Evolutionary conservation across 129 eudicot species (phyloP), one percentile per base, ranked within the genome.

Genomic region (Rutidosis leptorrhynchoides): DNA sequence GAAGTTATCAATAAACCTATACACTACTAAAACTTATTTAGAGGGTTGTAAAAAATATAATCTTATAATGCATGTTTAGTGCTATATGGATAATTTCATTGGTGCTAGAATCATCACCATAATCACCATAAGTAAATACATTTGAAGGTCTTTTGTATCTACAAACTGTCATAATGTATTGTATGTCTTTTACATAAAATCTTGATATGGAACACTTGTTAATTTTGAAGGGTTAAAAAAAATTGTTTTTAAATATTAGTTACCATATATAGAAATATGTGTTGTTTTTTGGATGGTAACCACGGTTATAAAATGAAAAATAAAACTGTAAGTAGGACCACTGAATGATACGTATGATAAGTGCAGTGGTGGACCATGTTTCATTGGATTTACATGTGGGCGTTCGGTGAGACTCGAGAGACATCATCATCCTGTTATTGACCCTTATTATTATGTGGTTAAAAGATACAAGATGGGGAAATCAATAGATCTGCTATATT

Each of bases 351-450:
- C n/a, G n/a, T n/a, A n/a, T n/a, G n/a, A n/a, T n/a, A n/a, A n/a
- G n/a, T n/a, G n/a, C 67, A 48, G 69, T 58, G 74, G 74, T 67
- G 79, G 74, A 59, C 74, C 79, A 23, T 75, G 33, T 67, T 59
- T 35, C 3, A 49, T 75, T 75, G 64, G 74, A 59, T 49, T 75
- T 68, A 67, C 79, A 75, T 75, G 79, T 73, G 69, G 24, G 57
- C 67, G 79, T 70, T 75, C 67, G 79, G 79, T 75, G 69, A 66
- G 74, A 74, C 30, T 67, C 46, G 69, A 74, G 79, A 67, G 70
- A 64, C 63, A 74, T 74, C 74, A 74, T 74, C 74, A 75, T 58
- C 79, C 67, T 75, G 67, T 58, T 67, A 75, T 75, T 67, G 64
- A 75, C 57, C 51, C 61, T 54, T 28, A 59, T 61, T 43, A 65